Percentiles rank a stretch among this genome's conserved stretches.
These are phyloP conservation scores for Saccharum officinarum DNA, from an alignment of 176 grass and related monocot species.

Conservation along the genomic window DNA sequence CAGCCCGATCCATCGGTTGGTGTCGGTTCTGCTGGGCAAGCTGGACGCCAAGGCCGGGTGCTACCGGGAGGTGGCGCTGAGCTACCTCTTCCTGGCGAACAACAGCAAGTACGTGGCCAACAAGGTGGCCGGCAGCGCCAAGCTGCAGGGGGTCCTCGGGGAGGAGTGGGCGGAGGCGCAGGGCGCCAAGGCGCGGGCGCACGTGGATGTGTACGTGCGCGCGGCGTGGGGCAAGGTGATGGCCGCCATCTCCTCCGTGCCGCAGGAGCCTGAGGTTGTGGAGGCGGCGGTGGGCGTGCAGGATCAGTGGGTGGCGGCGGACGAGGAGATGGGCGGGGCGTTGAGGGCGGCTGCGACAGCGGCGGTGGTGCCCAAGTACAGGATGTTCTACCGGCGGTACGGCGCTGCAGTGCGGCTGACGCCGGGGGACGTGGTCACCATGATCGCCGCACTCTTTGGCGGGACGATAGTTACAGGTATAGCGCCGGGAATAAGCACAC, in stretches of 20 bases:
- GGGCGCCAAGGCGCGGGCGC: constrained; percentile 36
- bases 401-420: constrained; percentile 21
- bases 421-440: constrained; percentile 41
- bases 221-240: constrained; percentile 42
- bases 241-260: neutral
- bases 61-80: constrained; percentile 43
- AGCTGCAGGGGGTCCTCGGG: constrained; percentile 30
- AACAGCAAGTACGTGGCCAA: constrained; percentile 64
- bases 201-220: constrained; percentile 49
- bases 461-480: no score
- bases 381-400: constrained; percentile 50
- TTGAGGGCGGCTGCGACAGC: constrained; percentile 42
- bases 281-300: constrained; percentile 42
- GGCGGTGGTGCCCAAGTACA: constrained; percentile 55
- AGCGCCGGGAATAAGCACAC: no score
- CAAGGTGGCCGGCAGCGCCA: constrained; percentile 47
- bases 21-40: constrained; percentile 58
- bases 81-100: constrained; percentile 76
- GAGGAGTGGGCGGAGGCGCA: no score
- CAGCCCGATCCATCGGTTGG: constrained; percentile 38
- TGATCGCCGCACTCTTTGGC: constrained; percentile 39
- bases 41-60: constrained; percentile 68
- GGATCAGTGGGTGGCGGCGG: constrained; percentile 53
- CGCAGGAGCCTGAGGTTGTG: neutral
- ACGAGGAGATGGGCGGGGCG: constrained; percentile 35